A percentile compares a stretch with the other conserved stretches of the same genome.
Evolutionary conservation across 2,329 filamentous ascomycete species (phyloP).

Genomic region (Phymatotrichopsis omnivora): DNA sequence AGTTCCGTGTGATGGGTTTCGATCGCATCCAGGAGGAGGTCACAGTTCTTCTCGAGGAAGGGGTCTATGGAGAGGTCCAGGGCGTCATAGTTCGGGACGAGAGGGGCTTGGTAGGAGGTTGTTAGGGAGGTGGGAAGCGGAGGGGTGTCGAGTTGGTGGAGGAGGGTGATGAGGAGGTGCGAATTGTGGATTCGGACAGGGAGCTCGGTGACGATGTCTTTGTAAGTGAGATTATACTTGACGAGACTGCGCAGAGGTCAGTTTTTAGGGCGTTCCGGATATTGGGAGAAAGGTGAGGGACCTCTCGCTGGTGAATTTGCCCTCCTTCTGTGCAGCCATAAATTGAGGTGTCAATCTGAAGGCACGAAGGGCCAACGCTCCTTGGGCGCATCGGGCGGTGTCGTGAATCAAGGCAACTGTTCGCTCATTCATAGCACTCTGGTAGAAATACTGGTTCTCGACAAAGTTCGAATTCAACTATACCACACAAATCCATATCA

Average conservation of each 20-base stretch:
- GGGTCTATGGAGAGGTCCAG: constrained; percentile 92
- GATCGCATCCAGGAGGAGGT: constrained; percentile 90
- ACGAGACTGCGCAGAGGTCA: constrained; percentile 56
- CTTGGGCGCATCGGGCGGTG: constrained; percentile 87
- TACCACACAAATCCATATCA: no score
- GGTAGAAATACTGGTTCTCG: constrained; percentile 96
- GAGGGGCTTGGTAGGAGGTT: constrained; percentile 39
- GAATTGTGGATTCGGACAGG: constrained; percentile 91
- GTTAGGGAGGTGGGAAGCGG: constrained; percentile 22
- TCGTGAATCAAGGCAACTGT: constrained; percentile 89
- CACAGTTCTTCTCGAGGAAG: constrained; percentile 96
- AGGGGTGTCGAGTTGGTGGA: constrained; percentile 67
- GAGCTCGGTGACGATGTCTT: constrained; percentile 85
- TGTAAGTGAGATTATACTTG: constrained; percentile 87
- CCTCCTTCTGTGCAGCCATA: constrained; percentile 87
- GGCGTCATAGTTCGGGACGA: constrained; percentile 79
- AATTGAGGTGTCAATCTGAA: constrained; percentile 83
- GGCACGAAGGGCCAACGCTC: constrained; percentile 76
- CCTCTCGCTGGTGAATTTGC: constrained; percentile 95
- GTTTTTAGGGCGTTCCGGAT: background rate
- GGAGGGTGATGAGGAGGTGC: constrained; percentile 86
- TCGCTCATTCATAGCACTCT: constrained; percentile 69
- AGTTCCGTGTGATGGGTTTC: constrained; percentile 97
- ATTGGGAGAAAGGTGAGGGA: no score
- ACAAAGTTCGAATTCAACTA: constrained; percentile 76